Base-by-base conservation (phyloP, 345 rosid species). In the Laguncularia racemosa region DNA sequence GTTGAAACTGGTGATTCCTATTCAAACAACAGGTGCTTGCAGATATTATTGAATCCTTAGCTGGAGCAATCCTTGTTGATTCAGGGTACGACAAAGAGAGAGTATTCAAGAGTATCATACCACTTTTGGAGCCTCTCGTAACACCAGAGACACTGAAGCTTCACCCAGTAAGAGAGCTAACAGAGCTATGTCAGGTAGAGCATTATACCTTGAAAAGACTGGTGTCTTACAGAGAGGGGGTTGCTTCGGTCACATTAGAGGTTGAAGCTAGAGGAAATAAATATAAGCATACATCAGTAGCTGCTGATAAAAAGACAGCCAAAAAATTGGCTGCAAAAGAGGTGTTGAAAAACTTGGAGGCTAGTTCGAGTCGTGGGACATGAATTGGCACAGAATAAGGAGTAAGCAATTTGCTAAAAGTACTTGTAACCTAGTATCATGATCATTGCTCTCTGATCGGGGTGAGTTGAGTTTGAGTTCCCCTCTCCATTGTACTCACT, bases 61-160 rank as follows among this genome's bases (percentile, higher is more conserved):
- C 90, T 0, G 99, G 99, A 7, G 99, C 99, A 3, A 89, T 93
- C 52, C 57, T 74, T 18, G 85, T 89, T 23, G 99, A 93, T 70
- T 89, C 97, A 0, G 90, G 86, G 28, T 79, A 76, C 78, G 33
- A 80, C 60, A 93, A 77, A 61, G 81, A 78, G 40, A 53, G 16
- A 4, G 96, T 85, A 33, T 85, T 80, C 60, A 59, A 53, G 49
- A 78, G 93, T 58, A 78, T 93, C 23, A 71, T 73, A 59, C 93
- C 95, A 6, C 82, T 92, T 18, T 60, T 92, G 73, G 91, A 86
- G 70, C 84, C 86, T 2, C 16, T 89, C 75, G 18, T 86, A 55
- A 81, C 95, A 21, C 97, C 86, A 1, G 77, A 68, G 73, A 89
- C 89, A 12, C 28, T 89, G 16, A 81, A 54, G 73, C 7, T 77